Evolutionary conservation across 1,284 basidiomycete genomes (phyloP).

Genomic region (Pterula multifida): DNA sequence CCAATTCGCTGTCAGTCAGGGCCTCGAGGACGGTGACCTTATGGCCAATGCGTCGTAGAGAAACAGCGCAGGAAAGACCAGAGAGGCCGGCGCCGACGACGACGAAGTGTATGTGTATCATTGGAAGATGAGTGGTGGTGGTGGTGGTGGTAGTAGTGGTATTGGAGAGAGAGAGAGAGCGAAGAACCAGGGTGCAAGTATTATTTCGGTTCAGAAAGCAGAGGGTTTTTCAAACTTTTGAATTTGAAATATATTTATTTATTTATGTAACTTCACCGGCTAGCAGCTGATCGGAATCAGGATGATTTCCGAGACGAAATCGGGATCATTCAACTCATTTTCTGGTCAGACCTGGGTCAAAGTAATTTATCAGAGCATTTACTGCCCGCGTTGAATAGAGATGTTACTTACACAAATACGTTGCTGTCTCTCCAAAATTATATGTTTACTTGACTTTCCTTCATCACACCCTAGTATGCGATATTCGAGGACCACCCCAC

Average conservation of each 20-base stretch:
- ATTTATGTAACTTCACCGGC: not conserved
- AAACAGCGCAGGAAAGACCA: constrained; percentile 42
- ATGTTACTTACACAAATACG: too few species aligned
- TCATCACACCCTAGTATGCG: too few species aligned
- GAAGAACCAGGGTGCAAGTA: not conserved
- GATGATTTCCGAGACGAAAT: not conserved
- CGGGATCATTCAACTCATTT: too few species aligned
- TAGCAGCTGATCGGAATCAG: not conserved
- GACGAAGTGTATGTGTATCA: constrained; percentile 34
- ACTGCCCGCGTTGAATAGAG: too few species aligned
- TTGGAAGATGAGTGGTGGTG: constrained; percentile 16
- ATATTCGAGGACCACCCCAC: too few species aligned
- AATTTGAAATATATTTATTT: too few species aligned
- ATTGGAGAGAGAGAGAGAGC: not conserved
- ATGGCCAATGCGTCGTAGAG: constrained; percentile 43
- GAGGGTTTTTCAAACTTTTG: not conserved
- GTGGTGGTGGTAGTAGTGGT: not conserved
- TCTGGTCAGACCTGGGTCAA: too few species aligned
- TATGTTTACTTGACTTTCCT: too few species aligned
- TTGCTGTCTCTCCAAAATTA: too few species aligned
- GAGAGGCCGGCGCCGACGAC: constrained; percentile 39
- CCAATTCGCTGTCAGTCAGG: constrained; percentile 19
- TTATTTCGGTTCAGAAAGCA: not conserved
- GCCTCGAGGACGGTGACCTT: constrained; percentile 41
- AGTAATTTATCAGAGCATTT: too few species aligned